These are phyloP conservation scores for Populus alba DNA, from an alignment of 345 rosid species.

Conservation along the genomic window DNA sequence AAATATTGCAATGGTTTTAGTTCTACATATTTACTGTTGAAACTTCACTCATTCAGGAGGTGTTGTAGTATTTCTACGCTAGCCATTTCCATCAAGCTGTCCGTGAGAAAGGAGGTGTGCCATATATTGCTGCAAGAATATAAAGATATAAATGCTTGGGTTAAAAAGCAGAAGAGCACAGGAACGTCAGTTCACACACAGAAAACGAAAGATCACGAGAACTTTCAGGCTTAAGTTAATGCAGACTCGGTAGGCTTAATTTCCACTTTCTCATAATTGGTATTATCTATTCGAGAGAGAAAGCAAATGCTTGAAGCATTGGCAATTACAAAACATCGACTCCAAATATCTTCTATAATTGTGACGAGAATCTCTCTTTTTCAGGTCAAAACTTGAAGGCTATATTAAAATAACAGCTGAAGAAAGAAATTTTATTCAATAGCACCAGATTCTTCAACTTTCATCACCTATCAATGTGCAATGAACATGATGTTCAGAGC, in stretches of 20 bases:
- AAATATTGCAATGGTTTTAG: background rate
- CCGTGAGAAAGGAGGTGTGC: constrained; percentile 91
- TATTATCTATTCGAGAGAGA: background rate
- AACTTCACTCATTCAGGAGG: background rate
- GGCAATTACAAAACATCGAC: background rate
- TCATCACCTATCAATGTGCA: background rate
- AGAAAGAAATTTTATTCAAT: background rate
- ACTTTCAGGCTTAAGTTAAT: background rate
- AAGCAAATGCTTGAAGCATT: background rate
- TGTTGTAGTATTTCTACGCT: constrained; percentile 12
- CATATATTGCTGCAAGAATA: constrained; percentile 73
- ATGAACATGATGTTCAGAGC: background rate
- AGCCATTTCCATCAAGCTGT: constrained; percentile 76
- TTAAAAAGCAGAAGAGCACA: constrained; percentile 1
- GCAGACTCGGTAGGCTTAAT: background rate
- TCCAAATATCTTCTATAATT: background rate
- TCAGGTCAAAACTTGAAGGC: no score
- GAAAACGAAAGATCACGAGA: background rate
- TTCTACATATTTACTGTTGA: background rate
- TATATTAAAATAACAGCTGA: background rate
- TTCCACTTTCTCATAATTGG: background rate
- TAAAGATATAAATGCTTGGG: background rate
- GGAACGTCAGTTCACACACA: background rate
- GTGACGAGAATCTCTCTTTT: background rate
- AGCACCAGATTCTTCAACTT: background rate